Conservation (phyloP, 768 basidiomycete species). For the Chalciporus sphaerocephalus region DNA sequence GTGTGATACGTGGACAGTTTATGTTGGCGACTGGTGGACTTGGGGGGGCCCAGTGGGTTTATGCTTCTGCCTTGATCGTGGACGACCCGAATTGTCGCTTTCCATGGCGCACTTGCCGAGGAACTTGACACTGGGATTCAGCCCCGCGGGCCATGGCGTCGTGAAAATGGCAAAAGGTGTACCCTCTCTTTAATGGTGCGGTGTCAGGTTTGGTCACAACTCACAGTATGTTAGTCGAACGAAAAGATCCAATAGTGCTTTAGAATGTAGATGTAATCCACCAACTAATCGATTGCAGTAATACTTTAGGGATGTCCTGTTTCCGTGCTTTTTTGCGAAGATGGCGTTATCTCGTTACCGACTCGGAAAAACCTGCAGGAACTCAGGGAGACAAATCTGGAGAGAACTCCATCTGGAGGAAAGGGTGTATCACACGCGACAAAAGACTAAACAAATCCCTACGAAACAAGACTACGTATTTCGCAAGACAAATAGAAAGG, state of each 20-base stretch:
- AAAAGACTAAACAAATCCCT: conserved; percentile 22
- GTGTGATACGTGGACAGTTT: background rate
- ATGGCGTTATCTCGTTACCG: too few species aligned
- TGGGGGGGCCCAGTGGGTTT: background rate
- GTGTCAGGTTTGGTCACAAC: too few species aligned
- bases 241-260: background rate
- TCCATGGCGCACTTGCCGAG: too few species aligned
- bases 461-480: conserved; percentile 14
- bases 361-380: background rate
- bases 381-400: too few species aligned
- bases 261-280: too few species aligned
- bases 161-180: background rate
- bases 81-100: background rate
- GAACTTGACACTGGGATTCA: too few species aligned
- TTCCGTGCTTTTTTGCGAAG: too few species aligned
- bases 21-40: too few species aligned
- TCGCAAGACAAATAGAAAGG: conserved; percentile 32
- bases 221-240: too few species aligned
- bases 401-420: background rate
- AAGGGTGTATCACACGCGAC: background rate
- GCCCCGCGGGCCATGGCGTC: background rate
- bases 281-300: too few species aligned
- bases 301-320: too few species aligned
- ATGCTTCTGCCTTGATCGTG: background rate
- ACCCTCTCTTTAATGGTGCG: background rate